Evolutionary conservation across 192 early-diverging fungal genomes (phyloP).

Genomic region (Lobosporangium transversale): DNA sequence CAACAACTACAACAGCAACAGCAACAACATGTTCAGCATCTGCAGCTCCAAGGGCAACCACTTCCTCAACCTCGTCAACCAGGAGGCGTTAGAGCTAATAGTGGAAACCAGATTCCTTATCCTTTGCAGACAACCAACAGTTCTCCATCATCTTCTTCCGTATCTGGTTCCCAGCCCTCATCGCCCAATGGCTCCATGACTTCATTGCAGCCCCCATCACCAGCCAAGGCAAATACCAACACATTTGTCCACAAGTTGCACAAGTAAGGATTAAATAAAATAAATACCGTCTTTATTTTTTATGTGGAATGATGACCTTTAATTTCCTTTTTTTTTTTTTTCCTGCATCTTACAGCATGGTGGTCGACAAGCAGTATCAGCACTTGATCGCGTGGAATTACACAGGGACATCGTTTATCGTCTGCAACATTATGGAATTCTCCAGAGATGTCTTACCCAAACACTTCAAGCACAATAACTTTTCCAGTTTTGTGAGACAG

Average conservation of each 20-base stretch:
- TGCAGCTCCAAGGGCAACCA: not conserved
- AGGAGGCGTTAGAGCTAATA: conserved; percentile 36
- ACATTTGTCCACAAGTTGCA: conserved; percentile 83
- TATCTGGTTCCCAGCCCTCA: conserved; percentile 48
- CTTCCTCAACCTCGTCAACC: conserved; percentile 10
- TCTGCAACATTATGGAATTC: conserved; percentile 87
- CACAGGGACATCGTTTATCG: conserved; percentile 88
- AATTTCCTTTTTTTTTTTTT: conserved; percentile 1
- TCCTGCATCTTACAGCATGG: conserved; percentile 74
- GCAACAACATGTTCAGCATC: conserved; percentile 8
- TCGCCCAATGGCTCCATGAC: conserved; percentile 38
- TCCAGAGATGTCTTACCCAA: conserved; percentile 84
- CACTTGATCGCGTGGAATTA: conserved; percentile 90
- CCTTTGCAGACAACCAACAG: conserved; percentile 45
- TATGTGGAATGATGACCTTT: not conserved
- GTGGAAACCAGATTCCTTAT: conserved; percentile 43
- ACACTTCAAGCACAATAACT: conserved; percentile 94
- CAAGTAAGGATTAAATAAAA: conserved; percentile 11
- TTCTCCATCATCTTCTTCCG: conserved; percentile 47
- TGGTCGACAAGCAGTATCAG: conserved; percentile 82
- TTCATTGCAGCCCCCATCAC: conserved; percentile 91
- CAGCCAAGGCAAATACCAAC: conserved; percentile 72
- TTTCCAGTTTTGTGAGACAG: conserved; percentile 90
- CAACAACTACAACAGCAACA: conserved; percentile 26
- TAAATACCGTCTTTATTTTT: conserved; percentile 64